Evolutionary conservation across 768 basidiomycete species (phyloP), one percentile per base, ranked within the genome.

Genomic region (Rhizopogon salebrosus): DNA sequence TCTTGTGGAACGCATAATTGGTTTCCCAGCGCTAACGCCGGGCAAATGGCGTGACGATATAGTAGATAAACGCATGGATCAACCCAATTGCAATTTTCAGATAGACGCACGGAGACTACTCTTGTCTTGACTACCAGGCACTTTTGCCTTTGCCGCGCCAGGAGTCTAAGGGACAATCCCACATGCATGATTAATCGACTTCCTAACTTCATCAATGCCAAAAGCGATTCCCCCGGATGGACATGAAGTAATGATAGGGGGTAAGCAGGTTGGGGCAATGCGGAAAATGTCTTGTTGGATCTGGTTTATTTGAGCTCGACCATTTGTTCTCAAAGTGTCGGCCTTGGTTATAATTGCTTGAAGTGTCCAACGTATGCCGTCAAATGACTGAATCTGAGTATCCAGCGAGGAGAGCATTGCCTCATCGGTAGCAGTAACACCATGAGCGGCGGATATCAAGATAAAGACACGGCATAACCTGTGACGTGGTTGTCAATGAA

Each of bases 301-400:
- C 39, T 65, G 64, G 24, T 68, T 59, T 27, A 87, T 63, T 1
- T 65, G 67, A 11, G 62, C 53, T 8, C 66, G 54, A 3, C 77
- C 65, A 7, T 66, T 60, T 11, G 57, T 14, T 3, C 73, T 68
- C 4, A 87, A 70, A 4, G 68, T 68, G 64, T 91, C 88, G 1
- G 75, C 76, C 66, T 89, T 89, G 39, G 89, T 89, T 58, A 90
- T 78, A 53, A 91, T 70, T 1, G 86, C 75, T 60, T 91, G 89
- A 1, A 90, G 52, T 0, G 85, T 85, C 64, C 82, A 83, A 72
- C 74, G 38, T 70, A 70, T 41, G 64, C 60, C 58, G 54, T 66
- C 55, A 48, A 54, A 69, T 60, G 54, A 74, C 57, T 61, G 63
- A 64, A 60, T 55, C 22, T 49, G 60, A 23, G 52, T 16, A 27